These are phyloP conservation scores for Pluteus cervinus DNA, from an alignment of 768 basidiomycete species.

Conservation along the genomic window DNA sequence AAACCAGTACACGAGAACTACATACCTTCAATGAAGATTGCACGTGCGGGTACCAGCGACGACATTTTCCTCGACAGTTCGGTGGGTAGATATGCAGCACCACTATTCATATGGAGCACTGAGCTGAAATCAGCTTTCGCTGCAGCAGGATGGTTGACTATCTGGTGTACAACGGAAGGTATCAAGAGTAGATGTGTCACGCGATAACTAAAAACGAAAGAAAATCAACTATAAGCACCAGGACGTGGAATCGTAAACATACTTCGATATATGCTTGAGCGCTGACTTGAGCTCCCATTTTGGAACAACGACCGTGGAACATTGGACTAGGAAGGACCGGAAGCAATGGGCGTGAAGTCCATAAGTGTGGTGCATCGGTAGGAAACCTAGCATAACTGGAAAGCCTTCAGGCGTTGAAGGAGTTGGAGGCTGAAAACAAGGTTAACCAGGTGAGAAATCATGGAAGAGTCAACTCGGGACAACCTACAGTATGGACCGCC, in stretches of 20 bases:
- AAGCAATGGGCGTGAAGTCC: conserved; percentile 52
- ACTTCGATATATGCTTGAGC: conserved; percentile 56
- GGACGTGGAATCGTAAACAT: too few species aligned
- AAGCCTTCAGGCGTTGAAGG: conserved; percentile 36
- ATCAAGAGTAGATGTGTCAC: conserved; percentile 20
- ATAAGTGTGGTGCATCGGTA: conserved; percentile 67
- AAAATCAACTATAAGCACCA: too few species aligned
- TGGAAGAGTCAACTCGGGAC: background rate
- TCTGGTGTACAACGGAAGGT: conserved; percentile 61
- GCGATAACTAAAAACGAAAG: background rate
- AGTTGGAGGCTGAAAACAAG: conserved; percentile 25
- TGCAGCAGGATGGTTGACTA: conserved; percentile 50
- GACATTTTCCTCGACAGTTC: conserved; percentile 38
- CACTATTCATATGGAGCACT: conserved; percentile 36
- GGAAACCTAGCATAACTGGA: conserved; percentile 46
- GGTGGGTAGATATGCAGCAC: conserved; percentile 65
- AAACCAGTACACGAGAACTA: background rate
- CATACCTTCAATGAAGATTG: conserved; percentile 41
- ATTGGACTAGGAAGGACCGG: conserved; percentile 37
- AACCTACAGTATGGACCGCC: conserved; percentile 34
- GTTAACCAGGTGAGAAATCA: background rate
- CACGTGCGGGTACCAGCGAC: conserved; percentile 27
- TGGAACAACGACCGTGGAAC: conserved; percentile 48
- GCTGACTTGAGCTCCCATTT: conserved; percentile 53
- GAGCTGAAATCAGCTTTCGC: conserved; percentile 48